Base-by-base conservation (phyloP, 768 basidiomycete species). In the Boletus patriciae region DNA sequence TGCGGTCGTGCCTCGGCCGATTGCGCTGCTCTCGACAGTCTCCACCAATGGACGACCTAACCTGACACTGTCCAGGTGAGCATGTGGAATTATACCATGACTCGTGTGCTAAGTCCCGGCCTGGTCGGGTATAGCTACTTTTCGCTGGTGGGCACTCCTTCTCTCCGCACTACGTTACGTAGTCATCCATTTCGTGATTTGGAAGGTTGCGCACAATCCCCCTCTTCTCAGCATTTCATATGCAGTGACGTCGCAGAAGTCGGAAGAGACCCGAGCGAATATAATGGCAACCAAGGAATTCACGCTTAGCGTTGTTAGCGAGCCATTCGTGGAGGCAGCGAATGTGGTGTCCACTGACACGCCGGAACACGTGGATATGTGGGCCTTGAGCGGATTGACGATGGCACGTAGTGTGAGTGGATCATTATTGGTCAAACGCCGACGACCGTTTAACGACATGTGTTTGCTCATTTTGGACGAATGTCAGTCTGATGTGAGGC, bases 231-330 rank as follows among this genome's bases (percentile, higher is more conserved):
- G 82, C 70, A 64, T 91, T 46, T 85, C 84, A 7, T 83, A 87
- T 66, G 74, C 75, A 25, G 63, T 79, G 44, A 75, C 76, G 21
- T 73, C 71, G 40, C 73, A 73, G 27, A 70, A 73, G 36, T 76
- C 77, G 38, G 83, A 85, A 66, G 86, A 90, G 65, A 86, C 85
- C 18, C 77, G 82, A 47, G 76, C 79, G 56, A 91, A 91, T 59
- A 86, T 90, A 59, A 69, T 80, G 47, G 73, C 75, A 0, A 86
- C 82, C 16, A 84, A 83, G 58, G 78, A 87, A 65, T 92, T 92
- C 69, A 84, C 83, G 9, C 81, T 86, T 48, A 87, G 83, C 63
- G 83, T 88, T 50, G 83, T 93, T 62, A 87, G 84, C 53, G 86
- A 90, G 68, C 72, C 82, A 0, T 82, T 85, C 61, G 71, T 78